Base-by-base conservation (phyloP, 306 rosid genomes). In the Senna siamea region DNA sequence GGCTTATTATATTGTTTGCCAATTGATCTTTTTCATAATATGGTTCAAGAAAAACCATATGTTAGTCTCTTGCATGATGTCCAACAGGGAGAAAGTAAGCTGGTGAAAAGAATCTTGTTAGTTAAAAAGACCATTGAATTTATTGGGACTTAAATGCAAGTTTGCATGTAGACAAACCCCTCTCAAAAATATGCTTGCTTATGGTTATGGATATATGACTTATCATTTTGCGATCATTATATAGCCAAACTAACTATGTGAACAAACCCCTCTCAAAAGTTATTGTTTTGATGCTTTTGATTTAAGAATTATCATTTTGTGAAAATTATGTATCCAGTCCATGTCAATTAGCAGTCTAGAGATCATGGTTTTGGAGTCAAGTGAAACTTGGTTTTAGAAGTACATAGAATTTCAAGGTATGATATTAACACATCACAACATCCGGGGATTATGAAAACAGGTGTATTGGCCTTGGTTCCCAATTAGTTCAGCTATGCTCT, bases 361-460 rank as follows among this genome's bases (percentile, higher is more conserved):
- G 22, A 13, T 23, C 70, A 43, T 17, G 48, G 23, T 9, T 38
- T 62, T 37, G 48, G 32, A 38, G 7, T 59, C 17, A 18, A 44
- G 1, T 43, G 15, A 65, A 65, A 43, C 23, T 22, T 44, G 34
- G 18, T 23, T 14, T 7, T 65, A 65, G 26, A 14, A 58, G 70
- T 66, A 38, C 6, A 8, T 73, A 22, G 35, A 10, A 28, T 66
- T 26, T 58, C 30, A 74, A 72, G 57, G 58, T 26, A 53, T n/a
- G n/a, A 43, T 67, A 11, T 22, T 57, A 44, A 30, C 35, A 22
- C 23, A 47, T 34, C 37, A 37, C 34, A 74, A 35, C 64, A 35
- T 58, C 43, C 44, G 62, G 62, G 69, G 50, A 48, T 69, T 54
- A 26, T 38, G 40, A 67, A 53, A 12, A 70, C 30, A 26, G 35